Base-by-base conservation (phyloP, 352 stramenopile species). In the Globisporangium paroecandrum region DNA sequence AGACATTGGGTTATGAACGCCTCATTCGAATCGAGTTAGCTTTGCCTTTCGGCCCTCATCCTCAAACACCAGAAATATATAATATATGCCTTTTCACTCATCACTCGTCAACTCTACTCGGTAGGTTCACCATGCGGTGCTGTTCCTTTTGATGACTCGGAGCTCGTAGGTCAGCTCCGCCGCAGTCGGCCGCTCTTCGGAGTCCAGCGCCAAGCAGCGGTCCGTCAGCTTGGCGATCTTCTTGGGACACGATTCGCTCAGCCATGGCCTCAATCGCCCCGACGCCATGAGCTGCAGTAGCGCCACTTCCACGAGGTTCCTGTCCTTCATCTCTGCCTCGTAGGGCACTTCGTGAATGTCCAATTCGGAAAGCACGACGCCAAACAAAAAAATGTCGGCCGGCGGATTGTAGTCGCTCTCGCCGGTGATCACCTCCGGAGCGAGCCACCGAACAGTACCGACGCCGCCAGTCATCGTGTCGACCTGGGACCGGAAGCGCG, bases 281-380 rank as follows among this genome's bases (percentile, higher is more conserved):
- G 27, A 34, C 9, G 56, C 68, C 27, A 77, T 66, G 5, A 72
- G 56, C 53, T 80, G 58, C 9, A 80, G 66, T 25, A 80, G 71
- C 32, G 73, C 71, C 13, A 77, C 60, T 3, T 77, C 61, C 24
- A 29, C 73, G 43, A 77, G 64, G 18, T 62, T 62, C 10, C 58
- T 41, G 29, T 58, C 58, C 5, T 43, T 41, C 22, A 71, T 13
- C 18, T 76, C 38, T 15, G 81, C 72, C 9, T 81, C 69, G 68
- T 90, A 90, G 2, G 81, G 77, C 12, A 86, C 47, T n/a, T 47
- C 64, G 60, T 89, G 79, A 0, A 79, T 87, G 47, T 87, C 82
- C 4, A 90, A 70, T 57, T 90, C 79, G 1, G 71, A 78, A 34
- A 90, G 34, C 62, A 88, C 61, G 24, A 85, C 77, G n/a, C 77